Percentiles rank a stretch among this genome's conserved stretches.
phyloP scores from a whole-genome alignment of 352 stramenopile species.

The Phytophthora megakarya region DNA sequence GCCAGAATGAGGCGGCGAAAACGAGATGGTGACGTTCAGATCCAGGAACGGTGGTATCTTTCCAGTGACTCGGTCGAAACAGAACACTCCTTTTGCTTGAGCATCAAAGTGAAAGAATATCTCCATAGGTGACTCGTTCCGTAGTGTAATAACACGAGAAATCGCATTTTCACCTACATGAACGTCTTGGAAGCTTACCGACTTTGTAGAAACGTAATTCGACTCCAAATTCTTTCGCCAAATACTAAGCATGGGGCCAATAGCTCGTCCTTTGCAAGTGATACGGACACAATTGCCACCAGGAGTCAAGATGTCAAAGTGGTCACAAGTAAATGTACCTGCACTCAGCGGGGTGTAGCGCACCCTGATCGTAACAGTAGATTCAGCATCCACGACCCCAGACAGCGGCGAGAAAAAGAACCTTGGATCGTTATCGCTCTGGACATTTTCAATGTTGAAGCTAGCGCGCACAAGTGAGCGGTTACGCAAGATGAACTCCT shows the following conservation, averaged over 20 bases:
- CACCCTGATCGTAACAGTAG: constrained; percentile 68
- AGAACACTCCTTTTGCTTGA: constrained; percentile 80
- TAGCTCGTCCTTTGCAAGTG: constrained; percentile 68
- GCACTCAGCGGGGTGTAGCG: constrained; percentile 81
- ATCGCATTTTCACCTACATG: constrained; percentile 48
- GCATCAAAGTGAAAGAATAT: constrained; percentile 82
- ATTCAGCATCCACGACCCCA: constrained; percentile 79
- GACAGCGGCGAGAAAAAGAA: constrained; percentile 81
- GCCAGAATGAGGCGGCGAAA: constrained; percentile 67
- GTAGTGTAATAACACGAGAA: constrained; percentile 81
- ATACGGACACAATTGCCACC: constrained; percentile 86
- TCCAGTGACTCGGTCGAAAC: constrained; percentile 81
- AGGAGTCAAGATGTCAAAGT: constrained; percentile 90
- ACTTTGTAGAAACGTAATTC: constrained; percentile 73
- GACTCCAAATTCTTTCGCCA: constrained; percentile 84
- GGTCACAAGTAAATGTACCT: constrained; percentile 90
- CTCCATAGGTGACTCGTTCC: constrained; percentile 77
- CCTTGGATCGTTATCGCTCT: constrained; percentile 85
- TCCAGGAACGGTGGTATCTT: constrained; percentile 83
- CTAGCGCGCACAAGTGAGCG: constrained; percentile 89
- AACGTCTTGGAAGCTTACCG: constrained; percentile 92
- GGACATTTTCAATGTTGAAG: constrained; percentile 74
- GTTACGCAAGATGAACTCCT: constrained; percentile 90
- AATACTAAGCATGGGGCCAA: constrained; percentile 68
- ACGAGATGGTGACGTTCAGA: constrained; percentile 81